phyloP scores from a whole-genome alignment of 768 basidiomycete genomes.

The Phylloporus scabripes region DNA sequence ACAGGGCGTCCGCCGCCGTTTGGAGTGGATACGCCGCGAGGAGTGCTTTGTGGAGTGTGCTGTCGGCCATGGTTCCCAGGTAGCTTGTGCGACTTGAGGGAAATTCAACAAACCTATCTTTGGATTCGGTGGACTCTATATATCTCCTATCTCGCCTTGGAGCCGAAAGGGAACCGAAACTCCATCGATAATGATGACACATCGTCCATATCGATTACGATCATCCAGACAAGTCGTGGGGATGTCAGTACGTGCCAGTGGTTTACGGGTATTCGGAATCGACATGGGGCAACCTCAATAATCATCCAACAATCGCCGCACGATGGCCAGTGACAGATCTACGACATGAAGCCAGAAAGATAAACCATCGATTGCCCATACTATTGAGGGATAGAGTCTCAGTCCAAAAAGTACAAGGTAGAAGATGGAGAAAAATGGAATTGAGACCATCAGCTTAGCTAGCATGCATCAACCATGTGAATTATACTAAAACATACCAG shows the following conservation, averaged over 20 bases:
- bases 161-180: neutral
- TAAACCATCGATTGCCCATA: too few relatives aligned
- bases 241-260: too few relatives aligned
- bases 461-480: too few relatives aligned
- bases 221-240: too few relatives aligned
- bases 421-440: neutral
- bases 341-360: too few relatives aligned
- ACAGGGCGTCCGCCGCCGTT: neutral
- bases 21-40: neutral
- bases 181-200: neutral
- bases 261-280: too few relatives aligned
- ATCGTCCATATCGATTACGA: neutral
- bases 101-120: neutral
- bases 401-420: too few relatives aligned
- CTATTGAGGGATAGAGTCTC: too few relatives aligned
- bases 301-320: too few relatives aligned
- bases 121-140: neutral
- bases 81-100: neutral
- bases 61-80: neutral
- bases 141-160: neutral
- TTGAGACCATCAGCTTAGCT: neutral
- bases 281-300: too few relatives aligned
- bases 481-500: too few relatives aligned
- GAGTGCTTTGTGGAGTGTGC: neutral
- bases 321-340: too few relatives aligned